Conservation (phyloP, 2,329 filamentous ascomycete species). For the Bipolaris gigantea region DNA sequence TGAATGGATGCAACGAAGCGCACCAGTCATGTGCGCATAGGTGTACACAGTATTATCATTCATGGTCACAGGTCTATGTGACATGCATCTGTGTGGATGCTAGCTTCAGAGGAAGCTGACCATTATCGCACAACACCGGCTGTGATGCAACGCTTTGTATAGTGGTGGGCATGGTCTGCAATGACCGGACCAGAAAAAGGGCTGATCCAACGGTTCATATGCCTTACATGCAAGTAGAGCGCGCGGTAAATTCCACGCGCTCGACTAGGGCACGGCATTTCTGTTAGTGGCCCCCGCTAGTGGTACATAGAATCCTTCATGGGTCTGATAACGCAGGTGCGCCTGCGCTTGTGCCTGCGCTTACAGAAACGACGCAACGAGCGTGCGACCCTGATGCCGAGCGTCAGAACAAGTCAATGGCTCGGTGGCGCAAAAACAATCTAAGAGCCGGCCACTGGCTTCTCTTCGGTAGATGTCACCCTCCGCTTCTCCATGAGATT, state of each 20-base stretch:
- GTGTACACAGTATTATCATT: background rate
- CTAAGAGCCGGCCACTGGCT: conserved; percentile 32
- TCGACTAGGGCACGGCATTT: background rate
- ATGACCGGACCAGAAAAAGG: background rate
- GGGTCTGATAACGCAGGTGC: background rate
- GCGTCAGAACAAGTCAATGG: background rate
- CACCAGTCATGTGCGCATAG: conserved; percentile 2
- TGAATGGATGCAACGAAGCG: background rate
- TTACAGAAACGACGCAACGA: background rate
- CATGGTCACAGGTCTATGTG: background rate
- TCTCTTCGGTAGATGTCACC: conserved; percentile 43
- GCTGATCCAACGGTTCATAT: background rate
- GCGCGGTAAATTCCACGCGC: background rate
- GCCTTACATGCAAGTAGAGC: background rate
- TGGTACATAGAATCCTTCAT: background rate
- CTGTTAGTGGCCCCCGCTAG: background rate
- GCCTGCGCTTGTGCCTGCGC: background rate
- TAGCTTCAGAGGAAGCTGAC: background rate
- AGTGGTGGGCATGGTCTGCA: background rate
- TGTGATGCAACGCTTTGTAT: background rate
- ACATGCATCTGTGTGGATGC: background rate
- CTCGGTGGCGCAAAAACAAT: background rate
- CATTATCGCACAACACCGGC: background rate
- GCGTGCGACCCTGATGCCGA: background rate
- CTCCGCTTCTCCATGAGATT: conserved; percentile 52